phyloP scores from a whole-genome alignment of 2,329 filamentous ascomycete species.

The Monilinia polystroma region DNA sequence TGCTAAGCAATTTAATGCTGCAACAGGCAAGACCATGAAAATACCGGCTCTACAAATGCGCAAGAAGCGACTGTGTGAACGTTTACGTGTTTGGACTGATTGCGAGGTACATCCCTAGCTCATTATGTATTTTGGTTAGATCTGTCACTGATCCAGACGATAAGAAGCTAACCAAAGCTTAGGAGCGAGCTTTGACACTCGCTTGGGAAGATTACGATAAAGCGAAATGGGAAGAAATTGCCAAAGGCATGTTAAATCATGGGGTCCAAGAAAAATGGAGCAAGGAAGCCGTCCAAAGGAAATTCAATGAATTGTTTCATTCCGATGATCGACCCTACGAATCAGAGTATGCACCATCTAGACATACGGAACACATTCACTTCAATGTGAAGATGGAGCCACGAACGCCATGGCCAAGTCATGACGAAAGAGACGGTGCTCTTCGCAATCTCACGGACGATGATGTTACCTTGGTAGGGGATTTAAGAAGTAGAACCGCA shows the following conservation, averaged over 20 bases:
- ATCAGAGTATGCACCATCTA: neutral
- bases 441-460: conserved; percentile 14
- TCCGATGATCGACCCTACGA: neutral
- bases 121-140: conserved; percentile 19
- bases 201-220: conserved; percentile 39
- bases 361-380: neutral
- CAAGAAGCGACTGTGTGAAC: conserved; percentile 41
- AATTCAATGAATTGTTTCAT: conserved; percentile 39
- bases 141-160: conserved; percentile 22
- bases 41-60: conserved; percentile 43
- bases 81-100: conserved; percentile 35
- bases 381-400: conserved; percentile 12
- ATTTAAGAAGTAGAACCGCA: conserved; percentile 26
- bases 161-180: conserved; percentile 21
- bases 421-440: conserved; percentile 3
- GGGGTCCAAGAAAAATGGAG: conserved; percentile 41
- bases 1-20: conserved; percentile 37
- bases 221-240: conserved; percentile 39
- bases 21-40: conserved; percentile 37
- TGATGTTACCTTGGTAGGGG: conserved; percentile 25
- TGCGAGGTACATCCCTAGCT: conserved; percentile 30
- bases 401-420: conserved; percentile 15
- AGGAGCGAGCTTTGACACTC: conserved; percentile 39
- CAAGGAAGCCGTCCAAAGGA: conserved; percentile 39
- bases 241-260: conserved; percentile 40